Percentiles rank a stretch among this genome's conserved stretches.
These are phyloP conservation scores for Ceratobasidium sp. DNA, from an alignment of 1,284 basidiomycete species.

Conservation along the genomic window DNA sequence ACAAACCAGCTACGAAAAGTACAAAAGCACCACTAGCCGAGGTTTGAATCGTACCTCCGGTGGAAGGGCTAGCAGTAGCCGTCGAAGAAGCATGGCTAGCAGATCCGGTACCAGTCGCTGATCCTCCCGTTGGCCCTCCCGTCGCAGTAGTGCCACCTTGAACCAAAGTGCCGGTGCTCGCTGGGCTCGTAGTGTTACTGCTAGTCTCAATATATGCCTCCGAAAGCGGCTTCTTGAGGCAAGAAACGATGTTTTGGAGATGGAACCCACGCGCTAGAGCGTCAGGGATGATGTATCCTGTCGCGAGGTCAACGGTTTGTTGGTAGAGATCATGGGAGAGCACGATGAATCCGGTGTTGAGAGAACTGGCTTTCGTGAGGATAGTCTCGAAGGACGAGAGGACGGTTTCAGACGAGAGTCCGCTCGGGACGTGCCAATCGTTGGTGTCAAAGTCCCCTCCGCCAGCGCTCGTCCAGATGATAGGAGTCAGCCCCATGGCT, in stretches of 20 bases:
- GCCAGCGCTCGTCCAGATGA: constrained; percentile 74
- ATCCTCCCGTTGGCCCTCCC: not conserved
- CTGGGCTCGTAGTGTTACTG: constrained; percentile 23
- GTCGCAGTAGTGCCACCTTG: not conserved
- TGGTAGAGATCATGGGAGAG: constrained; percentile 70
- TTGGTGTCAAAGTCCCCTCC: constrained; percentile 68
- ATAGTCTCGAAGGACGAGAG: constrained; percentile 58
- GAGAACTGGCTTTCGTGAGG: constrained; percentile 62
- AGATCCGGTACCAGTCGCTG: not conserved
- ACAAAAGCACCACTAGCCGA: not conserved
- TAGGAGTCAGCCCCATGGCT: constrained; percentile 73
- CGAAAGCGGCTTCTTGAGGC: constrained; percentile 5
- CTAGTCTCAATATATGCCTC: constrained; percentile 28
- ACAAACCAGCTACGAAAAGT: not conserved
- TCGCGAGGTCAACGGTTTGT: constrained; percentile 74
- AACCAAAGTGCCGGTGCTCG: constrained; percentile 9
- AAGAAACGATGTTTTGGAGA: constrained; percentile 49
- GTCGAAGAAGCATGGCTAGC: not conserved
- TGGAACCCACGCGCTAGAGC: constrained; percentile 59
- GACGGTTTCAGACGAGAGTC: not conserved
- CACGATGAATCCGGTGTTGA: constrained; percentile 72
- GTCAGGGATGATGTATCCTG: constrained; percentile 75
- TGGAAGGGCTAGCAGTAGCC: not conserved
- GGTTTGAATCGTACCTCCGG: not conserved
- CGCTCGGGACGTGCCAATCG: constrained; percentile 56